These are phyloP conservation scores for Sphagnum tenellum DNA, from an alignment of 225 moss, liverwort and hornwort genomes.

Conservation along the genomic window DNA sequence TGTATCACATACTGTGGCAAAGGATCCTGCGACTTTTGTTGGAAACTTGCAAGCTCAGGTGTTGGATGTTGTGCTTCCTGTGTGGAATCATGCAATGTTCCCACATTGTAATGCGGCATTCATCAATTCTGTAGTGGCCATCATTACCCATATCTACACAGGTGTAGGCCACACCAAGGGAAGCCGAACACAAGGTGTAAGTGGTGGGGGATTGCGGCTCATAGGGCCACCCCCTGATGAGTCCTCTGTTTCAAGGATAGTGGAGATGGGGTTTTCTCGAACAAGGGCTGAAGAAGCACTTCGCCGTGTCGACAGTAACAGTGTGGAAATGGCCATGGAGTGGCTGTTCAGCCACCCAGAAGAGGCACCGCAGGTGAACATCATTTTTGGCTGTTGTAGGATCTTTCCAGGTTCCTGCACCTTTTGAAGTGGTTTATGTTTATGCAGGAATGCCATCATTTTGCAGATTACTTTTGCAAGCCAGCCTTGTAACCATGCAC, in stretches of 20 bases:
- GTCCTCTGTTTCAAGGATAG: slow-evolving; percentile 61
- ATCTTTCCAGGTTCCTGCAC: no score
- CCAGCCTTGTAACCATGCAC: no score
- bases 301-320: slow-evolving; percentile 72
- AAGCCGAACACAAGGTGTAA: slow-evolving; percentile 31
- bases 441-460: no score
- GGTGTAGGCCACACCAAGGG: slow-evolving; percentile 74
- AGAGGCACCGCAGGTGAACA: slow-evolving; percentile 59
- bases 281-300: slow-evolving; percentile 88
- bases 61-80: slow-evolving; percentile 80
- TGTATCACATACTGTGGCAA: slow-evolving; percentile 55
- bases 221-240: slow-evolving; percentile 83
- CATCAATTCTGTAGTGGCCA: slow-evolving; percentile 79
- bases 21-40: slow-evolving; percentile 77
- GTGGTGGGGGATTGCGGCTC: slow-evolving; percentile 49
- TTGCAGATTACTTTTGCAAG: no score
- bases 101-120: slow-evolving; percentile 73
- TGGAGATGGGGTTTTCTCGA: slow-evolving; percentile 94
- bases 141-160: slow-evolving; percentile 75
- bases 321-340: slow-evolving; percentile 89
- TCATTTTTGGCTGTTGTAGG: no score
- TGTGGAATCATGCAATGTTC: slow-evolving; percentile 91
- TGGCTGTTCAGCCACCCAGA: slow-evolving; percentile 93
- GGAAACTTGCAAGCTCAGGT: slow-evolving; percentile 78
- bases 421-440: no score